Base-by-base conservation (phyloP, 345 rosid genomes). In the Cardamine chenopodiifolia region DNA sequence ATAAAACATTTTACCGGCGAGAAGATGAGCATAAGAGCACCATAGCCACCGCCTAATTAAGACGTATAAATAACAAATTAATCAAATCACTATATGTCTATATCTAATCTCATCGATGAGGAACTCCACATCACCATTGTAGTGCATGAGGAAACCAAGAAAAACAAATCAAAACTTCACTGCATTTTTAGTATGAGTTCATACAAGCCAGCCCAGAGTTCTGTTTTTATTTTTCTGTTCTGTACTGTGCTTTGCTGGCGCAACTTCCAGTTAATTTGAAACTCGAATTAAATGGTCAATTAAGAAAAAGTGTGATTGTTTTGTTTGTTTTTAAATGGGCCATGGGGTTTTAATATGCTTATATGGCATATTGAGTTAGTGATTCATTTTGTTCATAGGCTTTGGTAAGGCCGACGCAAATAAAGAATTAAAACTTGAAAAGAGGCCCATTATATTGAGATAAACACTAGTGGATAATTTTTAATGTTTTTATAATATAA, bases 311-410 rank as follows among this genome's bases (percentile, higher is more conserved):
- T 32, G 31, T 29, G 25, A 18, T 47, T 17, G 7, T 49, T 48
- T 34, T 32, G 25, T 31, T 48, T 48, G 48, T 48, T 59, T 34
- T 13, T 7, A 62, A 71, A 18, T 49, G 54, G 44, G 62, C 69
- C 53, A 8, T 52, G 34, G 1, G 4, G 42, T 9, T 37, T n/a
- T 25, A 2, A 37, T 26, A 17, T 25, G 28, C 31, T 20, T 34
- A 26, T 39, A 26, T 18, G 26, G 44, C n/a, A n/a, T n/a, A n/a
- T n/a, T n/a, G n/a, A 31, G 11, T 31, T 31, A 17, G 19, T 19
- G 1, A 11, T 18, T 34, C 28, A 9, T 18, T 19, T 54, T 54
- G 20, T 55, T 39, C 2, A 42, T 57, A 64, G 71, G 71, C 57
- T 64, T n/a, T 25, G 9, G 4, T 7, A 34, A 44, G 77, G 48